Base-by-base conservation (phyloP, 345 rosid species). In the Psidium friedrichsthalianum region DNA sequence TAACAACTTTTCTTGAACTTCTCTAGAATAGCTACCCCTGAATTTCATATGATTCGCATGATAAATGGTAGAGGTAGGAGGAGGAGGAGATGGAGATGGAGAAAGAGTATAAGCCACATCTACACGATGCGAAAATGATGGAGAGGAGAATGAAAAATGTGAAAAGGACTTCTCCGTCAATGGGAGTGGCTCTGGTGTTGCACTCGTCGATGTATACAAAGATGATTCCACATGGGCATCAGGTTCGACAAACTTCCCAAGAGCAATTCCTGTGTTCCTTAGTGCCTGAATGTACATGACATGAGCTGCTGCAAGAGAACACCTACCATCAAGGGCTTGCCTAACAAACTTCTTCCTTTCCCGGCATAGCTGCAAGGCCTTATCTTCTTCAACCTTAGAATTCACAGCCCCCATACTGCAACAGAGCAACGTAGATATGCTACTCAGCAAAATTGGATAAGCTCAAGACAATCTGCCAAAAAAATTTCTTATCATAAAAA, bases 301-400 rank as follows among this genome's bases (percentile, higher is more conserved):
- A 56, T 97, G 99, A 89, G 98, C 91, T 27, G 91, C 96, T 4
- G 98, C 98, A 69, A 97, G 89, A 76, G 94, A 92, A 88, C 93
- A 96, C 88, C 99, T 91, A n/a, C 98, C 99, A 89, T 97, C 98
- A 6, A 96, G 98, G 84, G 99, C 98, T 91, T 95, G 99, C 88
- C 92, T 92, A 25, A 97, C 94, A 85, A 91, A 94, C 83, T 94
- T 97, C 91, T 90, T 97, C 88, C 99, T 92, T 83, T 95, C 99
- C 6, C 95, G 93, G 88, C 99, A 97, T 86, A 97, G 91, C 90
- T 93, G 95, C 90, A 97, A 87, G 86, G 98, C 98, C 91, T 95
- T 93, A 83, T 94, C 98, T 91, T 96, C 99, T 83, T 96, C 98
- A 52, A 91, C 84, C 89, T 93, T 97, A 84, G 99, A 97, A 88